A percentile compares a stretch with the other conserved stretches of the same genome.
phyloP scores from a whole-genome alignment of 1,284 basidiomycete species.

The Leccinum fallax region DNA sequence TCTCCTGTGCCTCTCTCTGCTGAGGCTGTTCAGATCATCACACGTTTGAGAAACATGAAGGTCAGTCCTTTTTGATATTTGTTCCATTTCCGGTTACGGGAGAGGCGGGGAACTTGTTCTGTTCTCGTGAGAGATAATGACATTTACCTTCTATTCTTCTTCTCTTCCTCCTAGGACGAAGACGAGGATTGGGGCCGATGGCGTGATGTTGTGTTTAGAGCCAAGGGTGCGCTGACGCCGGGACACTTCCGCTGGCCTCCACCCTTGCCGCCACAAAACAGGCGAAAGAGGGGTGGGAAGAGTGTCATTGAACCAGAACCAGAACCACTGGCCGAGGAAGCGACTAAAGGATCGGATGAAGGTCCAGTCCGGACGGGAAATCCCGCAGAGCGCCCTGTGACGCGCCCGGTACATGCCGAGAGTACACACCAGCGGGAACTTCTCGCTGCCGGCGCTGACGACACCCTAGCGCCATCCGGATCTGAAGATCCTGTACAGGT shows the following conservation, averaged over 20 bases:
- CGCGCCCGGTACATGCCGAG: neutral
- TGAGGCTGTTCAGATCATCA: conserved; percentile 85
- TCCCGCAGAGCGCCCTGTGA: neutral
- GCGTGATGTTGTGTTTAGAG: conserved; percentile 81
- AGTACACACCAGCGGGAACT: neutral
- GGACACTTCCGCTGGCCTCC: conserved; percentile 45
- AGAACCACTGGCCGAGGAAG: conserved; percentile 14
- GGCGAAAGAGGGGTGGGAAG: conserved; percentile 53
- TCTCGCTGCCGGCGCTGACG: neutral
- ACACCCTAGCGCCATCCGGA: neutral
- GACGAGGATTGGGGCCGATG: conserved; percentile 91
- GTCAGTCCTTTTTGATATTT: conserved; percentile 38
- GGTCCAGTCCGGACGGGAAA: neutral
- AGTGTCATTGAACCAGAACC: conserved; percentile 27
- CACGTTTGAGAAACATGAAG: conserved; percentile 84
- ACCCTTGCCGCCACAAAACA: conserved; percentile 59
- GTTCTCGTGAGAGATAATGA: neutral
- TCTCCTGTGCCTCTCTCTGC: conserved; percentile 85
- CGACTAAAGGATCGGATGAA: neutral
- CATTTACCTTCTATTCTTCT: conserved; percentile 12
- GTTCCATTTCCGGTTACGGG: neutral
- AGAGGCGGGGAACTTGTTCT: neutral
- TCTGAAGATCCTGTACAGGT: conserved; percentile 12
- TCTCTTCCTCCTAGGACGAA: conserved; percentile 63
- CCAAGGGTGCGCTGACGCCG: conserved; percentile 62